Percentiles rank a stretch among this genome's conserved stretches.
These are phyloP conservation scores for Cutaneotrichosporon cyanovorans DNA, from an alignment of 1,284 basidiomycete species.

Conservation along the genomic window DNA sequence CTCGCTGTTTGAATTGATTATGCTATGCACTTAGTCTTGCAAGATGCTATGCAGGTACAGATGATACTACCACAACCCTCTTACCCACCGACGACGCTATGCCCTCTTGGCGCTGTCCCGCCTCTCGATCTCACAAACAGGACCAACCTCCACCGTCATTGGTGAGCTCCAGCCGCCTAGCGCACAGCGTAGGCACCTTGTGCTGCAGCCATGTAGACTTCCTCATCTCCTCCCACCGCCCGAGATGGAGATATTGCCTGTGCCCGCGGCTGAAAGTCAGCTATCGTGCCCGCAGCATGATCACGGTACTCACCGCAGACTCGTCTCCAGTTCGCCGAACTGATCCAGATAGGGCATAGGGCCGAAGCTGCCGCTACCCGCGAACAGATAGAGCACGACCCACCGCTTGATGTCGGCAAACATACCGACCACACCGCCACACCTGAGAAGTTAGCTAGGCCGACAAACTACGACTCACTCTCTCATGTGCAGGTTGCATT, in stretches of 20 bases:
- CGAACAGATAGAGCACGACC: conserved; percentile 83
- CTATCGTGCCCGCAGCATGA: background rate
- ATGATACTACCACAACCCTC: too few species aligned
- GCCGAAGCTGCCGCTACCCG: conserved; percentile 78
- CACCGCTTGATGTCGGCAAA: conserved; percentile 92
- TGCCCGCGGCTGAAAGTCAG: conserved; percentile 61
- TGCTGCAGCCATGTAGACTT: conserved; percentile 78
- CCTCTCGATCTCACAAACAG: too few species aligned
- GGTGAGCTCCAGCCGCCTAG: conserved; percentile 76
- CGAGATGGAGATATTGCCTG: conserved; percentile 76
- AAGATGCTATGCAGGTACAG: too few species aligned
- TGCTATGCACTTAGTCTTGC: too few species aligned
- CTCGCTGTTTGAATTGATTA: too few species aligned
- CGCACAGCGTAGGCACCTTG: conserved; percentile 80
- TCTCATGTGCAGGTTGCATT: conserved; percentile 92
- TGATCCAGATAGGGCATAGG: conserved; percentile 88
- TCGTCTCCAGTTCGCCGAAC: conserved; percentile 89
- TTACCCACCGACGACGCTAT: too few species aligned
- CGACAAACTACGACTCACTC: conserved; percentile 58
- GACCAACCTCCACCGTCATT: conserved; percentile 93
- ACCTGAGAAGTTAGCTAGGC: conserved; percentile 52
- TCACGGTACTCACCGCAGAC: conserved; percentile 62
- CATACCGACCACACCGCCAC: conserved; percentile 78
- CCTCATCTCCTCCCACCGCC: conserved; percentile 85
- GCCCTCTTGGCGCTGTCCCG: too few species aligned